Conservation (phyloP, 2,329 filamentous ascomycete genomes). For the Penicillium sp. region DNA sequence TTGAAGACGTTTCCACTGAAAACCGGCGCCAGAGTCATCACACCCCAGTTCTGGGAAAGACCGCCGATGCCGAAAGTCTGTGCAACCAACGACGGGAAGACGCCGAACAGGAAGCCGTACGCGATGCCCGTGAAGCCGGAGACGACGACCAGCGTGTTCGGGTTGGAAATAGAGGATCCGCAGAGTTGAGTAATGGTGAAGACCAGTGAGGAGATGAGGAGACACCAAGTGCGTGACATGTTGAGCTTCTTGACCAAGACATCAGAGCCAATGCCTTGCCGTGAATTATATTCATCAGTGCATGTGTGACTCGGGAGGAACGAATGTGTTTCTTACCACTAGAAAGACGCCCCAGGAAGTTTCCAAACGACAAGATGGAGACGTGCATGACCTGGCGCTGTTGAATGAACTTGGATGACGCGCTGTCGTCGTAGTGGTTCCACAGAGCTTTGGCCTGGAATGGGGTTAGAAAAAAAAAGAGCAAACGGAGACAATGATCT, state of each 20-base stretch:
- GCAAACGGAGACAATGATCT: constrained; percentile 13
- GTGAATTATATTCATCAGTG: constrained; percentile 8
- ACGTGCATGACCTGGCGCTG: constrained; percentile 87
- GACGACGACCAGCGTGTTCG: constrained; percentile 71
- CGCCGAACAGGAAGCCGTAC: constrained; percentile 92
- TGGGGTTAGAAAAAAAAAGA: constrained; percentile 1
- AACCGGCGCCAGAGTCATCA: constrained; percentile 86
- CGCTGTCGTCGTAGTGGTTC: constrained; percentile 75
- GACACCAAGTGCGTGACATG: constrained; percentile 86
- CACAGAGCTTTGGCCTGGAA: constrained; percentile 70
- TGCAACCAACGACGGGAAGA: constrained; percentile 84
- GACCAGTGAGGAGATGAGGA: constrained; percentile 71
- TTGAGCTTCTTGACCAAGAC: constrained; percentile 77
- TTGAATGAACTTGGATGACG: constrained; percentile 71
- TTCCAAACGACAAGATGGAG: constrained; percentile 85
- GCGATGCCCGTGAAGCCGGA: constrained; percentile 82
- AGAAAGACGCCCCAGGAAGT: constrained; percentile 75
- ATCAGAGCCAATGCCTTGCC: constrained; percentile 78
- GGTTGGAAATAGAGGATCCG: constrained; percentile 72
- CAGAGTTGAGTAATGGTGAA: constrained; percentile 78
- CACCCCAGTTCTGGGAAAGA: constrained; percentile 92
- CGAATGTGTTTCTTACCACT: constrained; percentile 56
- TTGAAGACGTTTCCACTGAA: constrained; percentile 91
- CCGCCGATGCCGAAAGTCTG: constrained; percentile 89
- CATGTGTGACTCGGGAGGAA: constrained; percentile 12